A percentile compares a stretch with the other conserved stretches of the same genome.
Evolutionary conservation across 768 basidiomycete species (phyloP).

Genomic region (Pleurotus ostreatus): DNA sequence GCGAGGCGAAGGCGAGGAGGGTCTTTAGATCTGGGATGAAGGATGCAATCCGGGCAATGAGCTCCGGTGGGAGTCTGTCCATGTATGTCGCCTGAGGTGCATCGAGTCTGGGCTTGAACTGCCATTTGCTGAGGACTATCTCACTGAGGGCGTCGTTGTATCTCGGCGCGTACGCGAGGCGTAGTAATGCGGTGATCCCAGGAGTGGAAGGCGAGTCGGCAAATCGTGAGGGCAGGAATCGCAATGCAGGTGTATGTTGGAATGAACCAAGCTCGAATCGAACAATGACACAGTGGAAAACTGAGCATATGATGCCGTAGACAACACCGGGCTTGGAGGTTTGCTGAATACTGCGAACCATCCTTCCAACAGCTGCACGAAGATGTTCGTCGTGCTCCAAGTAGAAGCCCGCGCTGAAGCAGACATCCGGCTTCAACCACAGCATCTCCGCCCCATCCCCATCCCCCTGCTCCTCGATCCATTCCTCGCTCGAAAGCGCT

Average conservation of each 20-base stretch:
- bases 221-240: constrained; percentile 17
- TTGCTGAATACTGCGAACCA: neutral
- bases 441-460: neutral
- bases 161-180: constrained; percentile 8
- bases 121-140: neutral
- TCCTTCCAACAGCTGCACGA: neutral
- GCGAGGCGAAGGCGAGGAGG: neutral
- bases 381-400: neutral
- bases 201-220: constrained; percentile 12
- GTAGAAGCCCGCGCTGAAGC: neutral
- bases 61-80: neutral
- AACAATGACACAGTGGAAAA: constrained; percentile 17
- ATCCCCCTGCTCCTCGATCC: neutral
- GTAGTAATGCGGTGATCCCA: constrained; percentile 12
- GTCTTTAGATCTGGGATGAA: neutral
- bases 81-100: neutral
- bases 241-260: constrained; percentile 13
- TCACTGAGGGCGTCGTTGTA: neutral
- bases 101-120: neutral
- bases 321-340: neutral
- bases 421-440: neutral
- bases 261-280: constrained; percentile 10
- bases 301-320: constrained; percentile 15
- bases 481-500: neutral
- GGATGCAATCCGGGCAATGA: neutral